phyloP scores from a whole-genome alignment of 352 stramenopile genomes.

The Pelagophyceae sp. region DNA sequence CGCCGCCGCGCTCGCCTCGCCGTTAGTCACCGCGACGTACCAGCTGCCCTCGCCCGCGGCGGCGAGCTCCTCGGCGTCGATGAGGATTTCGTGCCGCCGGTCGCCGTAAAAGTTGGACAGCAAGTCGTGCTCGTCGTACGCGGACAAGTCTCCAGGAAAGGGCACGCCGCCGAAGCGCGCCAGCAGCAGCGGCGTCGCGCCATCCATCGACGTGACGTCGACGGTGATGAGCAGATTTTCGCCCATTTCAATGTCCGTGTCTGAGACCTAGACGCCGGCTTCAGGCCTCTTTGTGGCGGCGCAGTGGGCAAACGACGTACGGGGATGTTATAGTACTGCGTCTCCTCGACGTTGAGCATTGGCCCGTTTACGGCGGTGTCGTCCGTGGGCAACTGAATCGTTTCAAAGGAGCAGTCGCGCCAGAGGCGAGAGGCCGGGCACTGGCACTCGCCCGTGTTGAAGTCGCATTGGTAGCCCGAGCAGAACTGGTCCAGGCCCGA shows the following conservation, averaged over 20 bases:
- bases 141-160: not conserved
- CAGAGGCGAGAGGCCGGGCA: not conserved
- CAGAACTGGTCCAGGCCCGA: not conserved
- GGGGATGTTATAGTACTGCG: not conserved
- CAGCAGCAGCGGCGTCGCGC: not conserved
- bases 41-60: not conserved
- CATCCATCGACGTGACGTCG: not conserved
- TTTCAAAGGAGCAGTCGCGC: constrained; percentile 14
- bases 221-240: constrained; percentile 1
- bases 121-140: constrained; percentile 14
- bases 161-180: constrained; percentile 2
- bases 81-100: not conserved
- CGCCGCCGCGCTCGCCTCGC: no score
- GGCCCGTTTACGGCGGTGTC: no score
- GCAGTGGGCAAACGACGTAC: no score
- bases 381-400: not conserved
- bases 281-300: no score
- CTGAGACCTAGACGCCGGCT: not conserved
- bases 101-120: constrained; percentile 10
- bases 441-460: constrained; percentile 14
- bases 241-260: not conserved
- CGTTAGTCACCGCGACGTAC: constrained; percentile 1
- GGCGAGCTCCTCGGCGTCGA: constrained; percentile 6
- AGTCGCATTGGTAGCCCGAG: constrained; percentile 2
- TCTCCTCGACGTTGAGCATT: not conserved